Base-by-base conservation (phyloP, 352 stramenopile genomes). In the Phytophthora lateralis region DNA sequence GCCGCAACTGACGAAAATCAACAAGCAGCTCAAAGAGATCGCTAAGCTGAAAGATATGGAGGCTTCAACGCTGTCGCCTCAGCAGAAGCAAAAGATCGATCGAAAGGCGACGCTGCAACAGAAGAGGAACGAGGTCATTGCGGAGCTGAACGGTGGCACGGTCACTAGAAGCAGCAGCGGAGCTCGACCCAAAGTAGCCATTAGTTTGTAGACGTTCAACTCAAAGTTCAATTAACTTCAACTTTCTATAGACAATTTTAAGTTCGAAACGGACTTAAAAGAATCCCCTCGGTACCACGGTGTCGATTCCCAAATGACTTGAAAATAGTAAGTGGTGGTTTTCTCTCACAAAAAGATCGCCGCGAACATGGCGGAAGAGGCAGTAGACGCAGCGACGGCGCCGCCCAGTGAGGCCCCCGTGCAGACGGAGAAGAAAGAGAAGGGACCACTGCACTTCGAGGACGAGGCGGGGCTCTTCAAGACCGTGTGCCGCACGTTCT, bases 401-500 rank as follows among this genome's bases (percentile, higher is more conserved):
- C 6, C 32, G 14, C 8, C 49, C 47, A 41, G 27, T n/a, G 51
- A 63, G 18, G 27, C 41, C 24, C 18, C 26, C 9, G 21, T 26
- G 53, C 29, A 38, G 34, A 21, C 21, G 39, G 52, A 66, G 54
- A 65, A 62, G 58, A 39, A 52, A 26, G 37, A 44, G 29, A 65
- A 63, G 32, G 48, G 47, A 0, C 58, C 69, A 0, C 55, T 47
- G 29, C 69, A 85, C 58, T 85, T 80, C 48, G 74, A 80, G 43
- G 76, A 90, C 55, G 65, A 74, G 21, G 78, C 75, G 8, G 73
- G 71, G 6, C 64, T 73, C 27, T 89, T 90, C 65, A 84, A 85
- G 75, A 78, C 48, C n/a, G 71, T 89, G 21, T 89, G 81, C 47
- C 75, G 77, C 20, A 48, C 30, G n/a, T 89, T 76, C 58, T 82